Percentiles rank a stretch among this genome's conserved stretches.
Conservation (phyloP, 805 yeast species). For the Blastobotrys chiropterorum region DNA sequence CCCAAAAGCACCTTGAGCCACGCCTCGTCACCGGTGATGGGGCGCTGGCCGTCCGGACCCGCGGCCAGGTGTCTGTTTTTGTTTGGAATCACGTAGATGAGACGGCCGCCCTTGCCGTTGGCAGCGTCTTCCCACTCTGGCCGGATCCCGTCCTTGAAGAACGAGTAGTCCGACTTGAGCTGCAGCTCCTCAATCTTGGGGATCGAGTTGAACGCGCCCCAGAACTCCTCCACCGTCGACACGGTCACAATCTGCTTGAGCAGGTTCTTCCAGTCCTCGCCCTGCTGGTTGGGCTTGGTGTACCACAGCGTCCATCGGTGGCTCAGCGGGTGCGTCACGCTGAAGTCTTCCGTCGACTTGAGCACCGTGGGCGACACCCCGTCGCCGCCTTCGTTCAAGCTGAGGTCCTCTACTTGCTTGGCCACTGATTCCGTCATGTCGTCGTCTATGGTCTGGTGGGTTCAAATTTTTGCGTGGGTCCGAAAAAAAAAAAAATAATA, state of each 20-base stretch:
- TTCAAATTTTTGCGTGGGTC: not conserved
- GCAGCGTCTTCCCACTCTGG: slow-evolving; percentile 98
- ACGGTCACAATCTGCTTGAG: slow-evolving; percentile 90
- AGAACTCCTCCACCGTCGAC: slow-evolving; percentile 94
- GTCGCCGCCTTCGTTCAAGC: not conserved
- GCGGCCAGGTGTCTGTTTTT: no score
- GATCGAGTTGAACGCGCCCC: slow-evolving; percentile 94
- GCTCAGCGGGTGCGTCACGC: slow-evolving; percentile 82
- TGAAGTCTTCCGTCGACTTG: slow-evolving; percentile 37
- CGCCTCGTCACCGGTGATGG: slow-evolving; percentile 67
- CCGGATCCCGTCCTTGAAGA: slow-evolving; percentile 86
- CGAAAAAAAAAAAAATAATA: not conserved
- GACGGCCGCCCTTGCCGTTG: slow-evolving; percentile 88
- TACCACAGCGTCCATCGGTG: slow-evolving; percentile 96
- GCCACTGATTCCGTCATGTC: slow-evolving; percentile 12
- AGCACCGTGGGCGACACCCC: slow-evolving; percentile 15
- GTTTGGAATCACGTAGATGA: slow-evolving; percentile 46
- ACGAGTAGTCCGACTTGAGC: slow-evolving; percentile 85
- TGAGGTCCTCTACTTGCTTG: slow-evolving; percentile 14
- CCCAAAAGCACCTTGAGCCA: slow-evolving; percentile 74
- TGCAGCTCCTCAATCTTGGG: slow-evolving; percentile 92
- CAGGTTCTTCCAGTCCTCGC: slow-evolving; percentile 87
- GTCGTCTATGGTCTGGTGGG: no score
- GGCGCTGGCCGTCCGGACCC: slow-evolving; percentile 22
- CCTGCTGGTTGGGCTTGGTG: slow-evolving; percentile 75